Percentiles rank a stretch among this genome's conserved stretches.
These are phyloP conservation scores for Conticribra guillardii DNA, from an alignment of 108 stramenopile species.

Conservation along the genomic window DNA sequence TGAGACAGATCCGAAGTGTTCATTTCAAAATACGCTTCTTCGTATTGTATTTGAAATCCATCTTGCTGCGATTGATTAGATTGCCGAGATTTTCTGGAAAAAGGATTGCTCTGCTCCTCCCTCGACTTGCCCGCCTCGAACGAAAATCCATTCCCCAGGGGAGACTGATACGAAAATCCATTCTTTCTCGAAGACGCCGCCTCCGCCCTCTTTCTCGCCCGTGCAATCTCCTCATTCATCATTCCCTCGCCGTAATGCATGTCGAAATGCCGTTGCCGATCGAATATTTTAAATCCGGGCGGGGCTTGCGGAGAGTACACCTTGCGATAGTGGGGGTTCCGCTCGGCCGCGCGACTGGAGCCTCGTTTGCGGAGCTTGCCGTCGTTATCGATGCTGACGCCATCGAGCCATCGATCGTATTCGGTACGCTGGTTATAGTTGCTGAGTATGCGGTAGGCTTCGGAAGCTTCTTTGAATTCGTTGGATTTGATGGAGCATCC, in stretches of 20 bases:
- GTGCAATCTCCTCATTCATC: constrained; percentile 74
- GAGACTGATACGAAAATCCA: constrained; percentile 75
- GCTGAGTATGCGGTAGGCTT: constrained; percentile 74
- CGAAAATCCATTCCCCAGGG: constrained; percentile 76
- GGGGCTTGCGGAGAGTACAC: constrained; percentile 79
- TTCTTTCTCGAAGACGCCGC: constrained; percentile 45
- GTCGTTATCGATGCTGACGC: constrained; percentile 17
- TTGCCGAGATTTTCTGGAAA: constrained; percentile 29
- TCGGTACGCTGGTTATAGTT: constrained; percentile 47
- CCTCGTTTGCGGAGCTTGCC: constrained; percentile 25
- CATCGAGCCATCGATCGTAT: constrained; percentile 53
- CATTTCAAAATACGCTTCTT: constrained; percentile 53
- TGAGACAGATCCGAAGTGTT: constrained; percentile 20
- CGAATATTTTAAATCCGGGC: constrained; percentile 77
- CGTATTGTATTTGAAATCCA: constrained; percentile 45
- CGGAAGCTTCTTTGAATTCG: constrained; percentile 71
- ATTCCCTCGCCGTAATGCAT: constrained; percentile 91
- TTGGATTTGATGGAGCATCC: constrained; percentile 56
- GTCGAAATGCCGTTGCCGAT: constrained; percentile 73
- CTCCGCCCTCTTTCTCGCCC: constrained; percentile 63
- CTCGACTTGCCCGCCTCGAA: constrained; percentile 27
- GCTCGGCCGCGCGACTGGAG: constrained; percentile 48
- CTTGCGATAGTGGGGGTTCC: constrained; percentile 76
- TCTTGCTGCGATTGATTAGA: no score
- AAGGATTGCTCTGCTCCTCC: constrained; percentile 41